Base-by-base conservation (phyloP, 139 green algal species). In the Chlamydomonas eustigma region DNA sequence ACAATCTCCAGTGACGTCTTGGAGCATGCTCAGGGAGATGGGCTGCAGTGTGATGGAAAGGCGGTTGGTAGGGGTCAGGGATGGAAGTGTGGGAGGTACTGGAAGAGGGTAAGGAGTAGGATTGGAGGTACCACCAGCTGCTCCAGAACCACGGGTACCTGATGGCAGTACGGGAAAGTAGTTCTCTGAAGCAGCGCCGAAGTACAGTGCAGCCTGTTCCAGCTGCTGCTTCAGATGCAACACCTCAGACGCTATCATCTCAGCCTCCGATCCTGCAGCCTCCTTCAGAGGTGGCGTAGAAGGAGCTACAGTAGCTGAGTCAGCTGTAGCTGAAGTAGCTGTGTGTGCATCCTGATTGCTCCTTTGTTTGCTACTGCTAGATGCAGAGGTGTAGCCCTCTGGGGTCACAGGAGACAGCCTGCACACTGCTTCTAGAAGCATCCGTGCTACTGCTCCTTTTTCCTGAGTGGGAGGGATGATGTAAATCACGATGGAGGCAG, bases 221-320 rank as follows among this genome's bases (percentile, higher is more conserved):
- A 68, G 52, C 52, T 68, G 52, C 52, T 68, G n/a, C 52, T 68
- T 22, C 8, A 68, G 52, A 28, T 68, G 52, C 52, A 37, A 4
- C 52, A 33, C 8, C 6, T 33, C 6, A 8, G 34, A 4, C 52
- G 34, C 22, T 28, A 6, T 12, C 44, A 28, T 12, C 44, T 28
- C 44, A 12, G 44, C 44, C 18, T 58, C 12, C 44, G 12, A 28
- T 18, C 18, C 12, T 18, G 12, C 12, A 12, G 12, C 12, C 44
- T 58, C 44, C 12, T 58, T 18, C 18, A 58, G 18, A 28, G 44
- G 44, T 18, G 44, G 44, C 44, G 44, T 58, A 12, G 18, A 28
- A 28, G 44, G 44, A 58, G 44, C 44, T 12, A 28, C 18, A 12
- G 44, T 28, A 18, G 44, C 44, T 28, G 12, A 12, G 44, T 58